These are phyloP conservation scores for Peziza echinospora DNA, from an alignment of 495 filamentous ascomycete genomes.

Conservation along the genomic window DNA sequence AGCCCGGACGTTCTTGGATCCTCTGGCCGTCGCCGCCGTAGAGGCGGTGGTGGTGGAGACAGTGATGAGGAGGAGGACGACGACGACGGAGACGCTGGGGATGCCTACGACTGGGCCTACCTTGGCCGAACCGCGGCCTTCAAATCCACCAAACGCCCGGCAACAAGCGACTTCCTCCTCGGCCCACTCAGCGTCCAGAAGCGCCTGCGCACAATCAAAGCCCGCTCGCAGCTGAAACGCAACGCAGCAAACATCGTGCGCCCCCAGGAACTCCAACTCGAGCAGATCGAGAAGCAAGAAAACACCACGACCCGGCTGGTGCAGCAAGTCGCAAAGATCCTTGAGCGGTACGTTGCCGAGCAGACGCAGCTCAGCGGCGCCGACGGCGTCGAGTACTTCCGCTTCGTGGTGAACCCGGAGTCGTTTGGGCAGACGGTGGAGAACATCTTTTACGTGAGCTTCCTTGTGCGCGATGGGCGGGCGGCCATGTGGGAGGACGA, in stretches of 20 bases:
- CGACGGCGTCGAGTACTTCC: conserved; percentile 47
- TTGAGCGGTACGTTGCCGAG: conserved; percentile 5
- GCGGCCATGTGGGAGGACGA: conserved; percentile 25
- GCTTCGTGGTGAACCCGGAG: conserved; percentile 66
- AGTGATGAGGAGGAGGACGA: conserved; percentile 25
- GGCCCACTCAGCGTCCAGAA: conserved; percentile 82
- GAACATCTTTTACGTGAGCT: conserved; percentile 92
- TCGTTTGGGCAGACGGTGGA: conserved; percentile 93
- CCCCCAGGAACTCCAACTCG: conserved; percentile 48
- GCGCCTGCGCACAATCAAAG: conserved; percentile 40
- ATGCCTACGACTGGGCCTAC: conserved; percentile 72
- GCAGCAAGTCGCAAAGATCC: conserved; percentile 35
- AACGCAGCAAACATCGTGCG: conserved; percentile 43
- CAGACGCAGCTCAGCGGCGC: conserved; percentile 24
- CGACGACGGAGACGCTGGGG: conserved; percentile 38
- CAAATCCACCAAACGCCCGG: conserved; percentile 47
- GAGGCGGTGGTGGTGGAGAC: conserved; percentile 11
- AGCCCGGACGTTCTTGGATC: conserved; percentile 25
- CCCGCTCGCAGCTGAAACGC: conserved; percentile 40
- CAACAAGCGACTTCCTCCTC: conserved; percentile 63
- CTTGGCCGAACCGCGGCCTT: conserved; percentile 57
- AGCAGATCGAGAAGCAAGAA: conserved; percentile 49
- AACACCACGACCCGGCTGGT: conserved; percentile 50
- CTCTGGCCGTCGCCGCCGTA: conserved; percentile 24
- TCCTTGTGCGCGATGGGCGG: conserved; percentile 71